Conservation (phyloP, 1,139 yeast genomes). For the Lodderomyces beijingensis region DNA sequence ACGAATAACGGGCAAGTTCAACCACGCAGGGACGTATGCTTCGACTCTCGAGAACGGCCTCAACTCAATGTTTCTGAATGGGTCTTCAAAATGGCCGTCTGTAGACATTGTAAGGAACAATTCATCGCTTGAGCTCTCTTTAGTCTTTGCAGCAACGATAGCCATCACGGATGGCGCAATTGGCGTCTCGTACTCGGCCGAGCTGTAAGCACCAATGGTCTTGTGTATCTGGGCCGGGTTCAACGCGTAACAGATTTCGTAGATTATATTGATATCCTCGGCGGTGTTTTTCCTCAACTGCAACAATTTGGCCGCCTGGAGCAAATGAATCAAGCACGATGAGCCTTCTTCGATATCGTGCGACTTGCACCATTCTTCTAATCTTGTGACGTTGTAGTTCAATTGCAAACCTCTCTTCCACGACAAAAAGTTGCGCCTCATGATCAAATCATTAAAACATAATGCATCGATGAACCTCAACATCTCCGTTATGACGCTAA, state of each 20-base stretch:
- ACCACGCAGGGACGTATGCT: slow-evolving; percentile 95
- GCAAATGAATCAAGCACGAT: slow-evolving; percentile 79
- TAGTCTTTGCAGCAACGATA: slow-evolving; percentile 81
- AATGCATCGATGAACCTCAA: slow-evolving; percentile 86
- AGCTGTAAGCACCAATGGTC: slow-evolving; percentile 81
- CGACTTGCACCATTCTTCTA: slow-evolving; percentile 98
- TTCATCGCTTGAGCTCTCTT: slow-evolving; percentile 60
- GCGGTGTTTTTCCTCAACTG: slow-evolving; percentile 88
- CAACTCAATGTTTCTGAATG: slow-evolving; percentile 80
- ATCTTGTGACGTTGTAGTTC: slow-evolving; percentile 91
- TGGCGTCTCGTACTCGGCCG: slow-evolving; percentile 95
- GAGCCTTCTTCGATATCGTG: slow-evolving; percentile 91
- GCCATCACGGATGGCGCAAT: slow-evolving; percentile 79
- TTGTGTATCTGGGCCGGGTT: slow-evolving; percentile 94
- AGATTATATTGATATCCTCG: slow-evolving; percentile 87
- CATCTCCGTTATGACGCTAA: slow-evolving; percentile 80
- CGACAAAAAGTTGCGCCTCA: slow-evolving; percentile 91
- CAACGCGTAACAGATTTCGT: slow-evolving; percentile 91
- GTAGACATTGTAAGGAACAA: slow-evolving; percentile 67
- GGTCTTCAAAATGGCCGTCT: slow-evolving; percentile 82
- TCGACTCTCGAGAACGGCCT: slow-evolving; percentile 88
- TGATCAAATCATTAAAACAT: slow-evolving; percentile 91
- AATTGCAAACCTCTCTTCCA: slow-evolving; percentile 98
- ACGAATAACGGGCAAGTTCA: slow-evolving; percentile 83
- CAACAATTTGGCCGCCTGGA: slow-evolving; percentile 90